Percentiles rank a stretch among this genome's conserved stretches.
Conservation (phyloP, 352 stramenopile genomes). For the Phytophthora rubi region DNA sequence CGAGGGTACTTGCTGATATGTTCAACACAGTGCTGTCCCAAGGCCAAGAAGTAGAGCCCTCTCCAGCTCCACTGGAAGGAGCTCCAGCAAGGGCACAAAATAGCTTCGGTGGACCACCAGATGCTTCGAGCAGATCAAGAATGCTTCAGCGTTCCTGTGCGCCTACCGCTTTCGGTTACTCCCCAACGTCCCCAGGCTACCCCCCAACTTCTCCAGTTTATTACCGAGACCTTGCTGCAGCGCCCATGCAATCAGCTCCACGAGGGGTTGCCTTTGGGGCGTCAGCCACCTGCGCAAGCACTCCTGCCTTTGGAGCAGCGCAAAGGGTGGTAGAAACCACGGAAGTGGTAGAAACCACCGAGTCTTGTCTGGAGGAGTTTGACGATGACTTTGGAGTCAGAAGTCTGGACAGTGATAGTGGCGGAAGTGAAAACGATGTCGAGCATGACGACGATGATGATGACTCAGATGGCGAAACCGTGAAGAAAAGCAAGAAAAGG, state of each 20-base stretch:
- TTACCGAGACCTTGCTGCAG: neutral
- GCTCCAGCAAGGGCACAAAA: neutral
- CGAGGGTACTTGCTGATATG: slow-evolving; percentile 21
- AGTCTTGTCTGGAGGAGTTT: neutral
- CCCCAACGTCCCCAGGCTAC: neutral
- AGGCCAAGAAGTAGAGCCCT: slow-evolving; percentile 34
- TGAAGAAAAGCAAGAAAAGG: slow-evolving; percentile 22
- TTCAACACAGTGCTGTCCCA: slow-evolving; percentile 45
- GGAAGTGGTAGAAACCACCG: neutral
- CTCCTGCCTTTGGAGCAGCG: neutral
- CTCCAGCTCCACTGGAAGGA: neutral
- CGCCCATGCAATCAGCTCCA: neutral
- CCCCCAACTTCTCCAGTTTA: neutral
- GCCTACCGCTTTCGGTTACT: neutral
- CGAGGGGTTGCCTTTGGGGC: neutral
- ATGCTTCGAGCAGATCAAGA: neutral
- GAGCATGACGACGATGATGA: slow-evolving; percentile 15
- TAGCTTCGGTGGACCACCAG: slow-evolving; percentile 1
- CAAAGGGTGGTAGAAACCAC: neutral
- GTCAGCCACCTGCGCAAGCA: neutral
- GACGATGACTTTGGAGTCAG: slow-evolving; percentile 28
- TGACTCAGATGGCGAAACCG: slow-evolving; percentile 4
- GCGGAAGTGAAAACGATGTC: slow-evolving; percentile 18
- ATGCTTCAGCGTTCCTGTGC: neutral
- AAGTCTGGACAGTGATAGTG: slow-evolving; percentile 34